phyloP scores from a whole-genome alignment of 768 basidiomycete species.

The Mycena vitilis region DNA sequence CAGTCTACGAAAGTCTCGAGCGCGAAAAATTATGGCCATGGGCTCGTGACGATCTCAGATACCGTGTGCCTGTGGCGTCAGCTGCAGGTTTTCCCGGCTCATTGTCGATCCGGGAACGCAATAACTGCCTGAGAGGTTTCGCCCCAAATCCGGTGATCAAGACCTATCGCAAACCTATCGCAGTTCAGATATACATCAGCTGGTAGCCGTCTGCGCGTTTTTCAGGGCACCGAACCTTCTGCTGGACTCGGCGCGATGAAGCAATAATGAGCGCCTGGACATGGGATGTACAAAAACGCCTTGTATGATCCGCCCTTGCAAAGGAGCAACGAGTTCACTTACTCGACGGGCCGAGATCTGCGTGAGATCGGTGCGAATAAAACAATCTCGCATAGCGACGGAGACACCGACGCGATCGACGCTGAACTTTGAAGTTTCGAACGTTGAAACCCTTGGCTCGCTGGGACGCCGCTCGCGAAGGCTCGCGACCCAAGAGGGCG shows the following conservation, averaged over 20 bases:
- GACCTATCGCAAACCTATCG: background rate
- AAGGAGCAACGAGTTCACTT: too few relatives aligned
- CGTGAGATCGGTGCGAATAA: too few relatives aligned
- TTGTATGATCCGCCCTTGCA: too few relatives aligned
- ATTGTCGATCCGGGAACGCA: slow-evolving; percentile 11
- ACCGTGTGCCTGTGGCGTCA: slow-evolving; percentile 22
- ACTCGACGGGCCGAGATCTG: too few relatives aligned
- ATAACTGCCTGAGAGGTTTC: slow-evolving; percentile 1
- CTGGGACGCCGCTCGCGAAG: too few relatives aligned
- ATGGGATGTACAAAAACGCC: background rate
- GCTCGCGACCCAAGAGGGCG: background rate
- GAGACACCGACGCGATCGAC: too few relatives aligned
- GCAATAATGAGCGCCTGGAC: background rate
- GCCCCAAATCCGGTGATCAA: background rate
- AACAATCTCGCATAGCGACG: too few relatives aligned
- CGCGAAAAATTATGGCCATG: background rate
- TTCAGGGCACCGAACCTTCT: slow-evolving; percentile 14
- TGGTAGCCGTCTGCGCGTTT: background rate
- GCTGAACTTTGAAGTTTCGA: too few relatives aligned
- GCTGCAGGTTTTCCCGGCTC: background rate
- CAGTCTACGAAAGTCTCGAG: background rate
- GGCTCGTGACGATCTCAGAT: slow-evolving; percentile 6
- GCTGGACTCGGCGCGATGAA: background rate
- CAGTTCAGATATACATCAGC: slow-evolving; percentile 2
- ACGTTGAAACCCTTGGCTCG: too few relatives aligned